Evolutionary conservation across 2,329 filamentous ascomycete genomes (phyloP), one percentile per base, ranked within the genome.

Genomic region (Mollisia scopiformis): DNA sequence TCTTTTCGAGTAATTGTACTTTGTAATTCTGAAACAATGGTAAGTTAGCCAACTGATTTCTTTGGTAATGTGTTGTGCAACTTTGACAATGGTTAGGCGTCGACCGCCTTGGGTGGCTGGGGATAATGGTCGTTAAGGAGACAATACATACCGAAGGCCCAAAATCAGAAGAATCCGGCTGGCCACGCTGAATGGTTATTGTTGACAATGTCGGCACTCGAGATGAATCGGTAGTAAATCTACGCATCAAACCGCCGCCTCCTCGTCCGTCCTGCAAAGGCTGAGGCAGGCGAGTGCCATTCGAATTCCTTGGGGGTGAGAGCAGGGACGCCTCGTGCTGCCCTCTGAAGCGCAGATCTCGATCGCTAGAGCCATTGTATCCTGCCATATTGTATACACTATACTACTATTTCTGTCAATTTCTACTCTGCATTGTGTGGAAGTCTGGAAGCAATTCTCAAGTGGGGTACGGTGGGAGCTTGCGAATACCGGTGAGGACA

Each of bases 211-310:
- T 92, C 76, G 90, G 89, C 77, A 94, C 81, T 83, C 93, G 84
- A 77, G 92, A 84, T 78, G 91, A 88, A 79, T 97, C 96, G 60
- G 93, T 95, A 66, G 94, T 98, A 79, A 98, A 98, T 74, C 94
- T 90, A 73, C 94, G 89, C 77, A 93, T 92, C 74, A 98, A 82
- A 70, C 88, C 88, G 65, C 87, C 86, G 76, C 93, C 39, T 43
- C 39, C n/a, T 21, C 39, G 88, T 67, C 85, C 84, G 73, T 96
- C 92, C 75, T 86, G 75, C 60, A 81, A 77, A 66, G 84, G 81
- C 67, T 84, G 84, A 66, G 80, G 81, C 75, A 88, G 82, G 73
- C 87, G 86, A 72, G 80, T 82, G 73, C 85, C 84, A 76, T 89
- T 89, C 23, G n/a, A n/a, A n/a, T n/a, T 47, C 75, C 91, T 88